Conservation (phyloP, 1,139 yeast genomes). For the Saccharomyces hybrid region DNA sequence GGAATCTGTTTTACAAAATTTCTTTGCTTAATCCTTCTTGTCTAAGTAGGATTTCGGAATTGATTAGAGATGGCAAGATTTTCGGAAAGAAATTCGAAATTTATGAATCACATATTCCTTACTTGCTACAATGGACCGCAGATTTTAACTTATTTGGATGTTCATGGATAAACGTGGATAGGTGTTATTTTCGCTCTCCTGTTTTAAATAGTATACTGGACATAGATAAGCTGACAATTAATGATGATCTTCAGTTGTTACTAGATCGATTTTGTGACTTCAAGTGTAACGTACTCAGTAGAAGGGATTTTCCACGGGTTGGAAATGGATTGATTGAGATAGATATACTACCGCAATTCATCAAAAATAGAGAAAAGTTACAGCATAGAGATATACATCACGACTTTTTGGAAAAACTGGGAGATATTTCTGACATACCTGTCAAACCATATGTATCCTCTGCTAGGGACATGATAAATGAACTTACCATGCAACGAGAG, state of each 20-base stretch:
- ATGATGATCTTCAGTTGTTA: conserved; percentile 26
- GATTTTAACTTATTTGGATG: conserved; percentile 86
- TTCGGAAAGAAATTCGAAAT: conserved; percentile 35
- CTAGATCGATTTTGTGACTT: conserved; percentile 16
- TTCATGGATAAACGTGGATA: conserved; percentile 51
- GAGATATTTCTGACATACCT: conserved; percentile 6
- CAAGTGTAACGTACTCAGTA: conserved; percentile 12
- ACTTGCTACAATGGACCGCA: conserved; percentile 62
- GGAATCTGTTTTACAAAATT: conserved; percentile 58
- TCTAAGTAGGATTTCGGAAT: conserved; percentile 49
- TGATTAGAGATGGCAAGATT: conserved; percentile 45
- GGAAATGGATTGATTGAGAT: conserved; percentile 62
- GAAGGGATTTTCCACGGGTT: conserved; percentile 39
- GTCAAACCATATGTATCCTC: conserved; percentile 41
- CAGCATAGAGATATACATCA: conserved; percentile 44
- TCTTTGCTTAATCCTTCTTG: conserved; percentile 58
- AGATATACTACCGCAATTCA: conserved; percentile 54
- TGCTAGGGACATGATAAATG: conserved; percentile 54
- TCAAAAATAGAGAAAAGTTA: conserved; percentile 47
- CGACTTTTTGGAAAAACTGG: conserved; percentile 38
- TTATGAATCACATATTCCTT: conserved; percentile 79
- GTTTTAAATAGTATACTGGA: conserved; percentile 28
- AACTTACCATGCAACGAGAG: conserved; percentile 50
- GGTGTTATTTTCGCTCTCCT: conserved; percentile 34
- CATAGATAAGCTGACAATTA: conserved; percentile 22